Percentiles rank a stretch among this genome's conserved stretches.
Evolutionary conservation across 345 rosid species (phyloP).

Genomic region (Cardamine resedifolia): DNA sequence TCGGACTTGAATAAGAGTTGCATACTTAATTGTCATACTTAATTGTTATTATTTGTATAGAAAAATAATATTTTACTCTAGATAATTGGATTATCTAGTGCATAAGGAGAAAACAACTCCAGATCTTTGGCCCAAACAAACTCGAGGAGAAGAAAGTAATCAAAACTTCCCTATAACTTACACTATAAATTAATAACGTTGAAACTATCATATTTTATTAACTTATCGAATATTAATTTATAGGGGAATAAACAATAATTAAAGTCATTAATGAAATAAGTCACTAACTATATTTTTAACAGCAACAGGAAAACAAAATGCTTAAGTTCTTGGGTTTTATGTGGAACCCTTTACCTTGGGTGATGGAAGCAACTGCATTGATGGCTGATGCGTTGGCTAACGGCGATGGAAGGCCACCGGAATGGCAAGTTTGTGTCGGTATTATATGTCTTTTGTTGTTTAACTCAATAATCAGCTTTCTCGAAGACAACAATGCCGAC

Average conservation of each 20-base stretch:
- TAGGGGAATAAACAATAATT: neutral
- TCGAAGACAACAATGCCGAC: conserved; percentile 76
- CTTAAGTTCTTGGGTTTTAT: conserved; percentile 79
- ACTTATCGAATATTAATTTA: too few relatives aligned
- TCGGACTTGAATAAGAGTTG: too few relatives aligned
- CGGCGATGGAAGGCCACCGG: conserved; percentile 58
- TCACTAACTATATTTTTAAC: neutral
- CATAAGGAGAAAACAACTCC: conserved; percentile 60
- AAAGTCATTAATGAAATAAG: too few relatives aligned
- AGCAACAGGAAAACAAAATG: conserved; percentile 54
- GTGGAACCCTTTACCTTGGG: conserved; percentile 91
- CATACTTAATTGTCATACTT: neutral
- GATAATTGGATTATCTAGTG: conserved; percentile 29
- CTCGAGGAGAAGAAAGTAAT: conserved; percentile 71
- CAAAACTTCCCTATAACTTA: neutral
- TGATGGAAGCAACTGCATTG: conserved; percentile 74
- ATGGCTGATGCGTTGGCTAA: conserved; percentile 80
- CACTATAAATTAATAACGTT: too few relatives aligned
- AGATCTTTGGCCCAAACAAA: conserved; percentile 84
- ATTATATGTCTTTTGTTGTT: conserved; percentile 60
- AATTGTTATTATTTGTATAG: neutral
- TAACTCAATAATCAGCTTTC: conserved; percentile 67
- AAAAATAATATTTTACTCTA: too few relatives aligned
- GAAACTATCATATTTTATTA: too few relatives aligned
- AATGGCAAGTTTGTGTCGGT: conserved; percentile 55